phyloP scores from a whole-genome alignment of 2,329 filamentous ascomycete species.

The Penicillium sp. region DNA sequence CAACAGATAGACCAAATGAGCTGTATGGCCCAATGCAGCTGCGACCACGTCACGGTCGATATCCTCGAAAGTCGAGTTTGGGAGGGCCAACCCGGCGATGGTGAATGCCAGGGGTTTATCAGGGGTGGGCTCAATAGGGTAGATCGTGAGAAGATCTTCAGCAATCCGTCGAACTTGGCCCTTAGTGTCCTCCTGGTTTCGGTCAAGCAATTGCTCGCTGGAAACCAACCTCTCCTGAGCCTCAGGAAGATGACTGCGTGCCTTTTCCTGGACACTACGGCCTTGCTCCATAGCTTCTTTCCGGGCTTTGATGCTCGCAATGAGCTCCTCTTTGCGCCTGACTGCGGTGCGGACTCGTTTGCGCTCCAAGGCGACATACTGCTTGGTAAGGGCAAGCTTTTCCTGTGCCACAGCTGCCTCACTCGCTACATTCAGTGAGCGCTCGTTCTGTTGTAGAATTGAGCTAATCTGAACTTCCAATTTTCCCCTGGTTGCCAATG shows the following conservation, averaged over 20 bases:
- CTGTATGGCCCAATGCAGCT: slow-evolving; percentile 71
- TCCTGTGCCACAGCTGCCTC: slow-evolving; percentile 35
- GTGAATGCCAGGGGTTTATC: slow-evolving; percentile 66
- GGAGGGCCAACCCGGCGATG: slow-evolving; percentile 67
- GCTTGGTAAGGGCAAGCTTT: slow-evolving; percentile 36
- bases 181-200: slow-evolving; percentile 56
- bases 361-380: slow-evolving; percentile 53
- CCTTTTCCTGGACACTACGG: slow-evolving; percentile 50
- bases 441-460: slow-evolving; percentile 34
- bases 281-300: slow-evolving; percentile 60
- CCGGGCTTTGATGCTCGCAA: slow-evolving; percentile 56
- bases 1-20: slow-evolving; percentile 64
- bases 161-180: slow-evolving; percentile 85
- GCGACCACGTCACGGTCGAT: slow-evolving; percentile 59
- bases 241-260: slow-evolving; percentile 53
- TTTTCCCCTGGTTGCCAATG: slow-evolving; percentile 63
- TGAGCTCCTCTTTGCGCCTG: slow-evolving; percentile 58
- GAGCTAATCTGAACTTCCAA: slow-evolving; percentile 69
- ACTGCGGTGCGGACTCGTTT: slow-evolving; percentile 56
- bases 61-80: slow-evolving; percentile 70
- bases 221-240: slow-evolving; percentile 52
- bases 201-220: slow-evolving; percentile 48
- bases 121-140: slow-evolving; percentile 63
- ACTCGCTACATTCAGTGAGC: slow-evolving; percentile 24
- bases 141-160: slow-evolving; percentile 69